phyloP scores from a whole-genome alignment of 768 basidiomycete species.

The Arthromyces matolae region DNA sequence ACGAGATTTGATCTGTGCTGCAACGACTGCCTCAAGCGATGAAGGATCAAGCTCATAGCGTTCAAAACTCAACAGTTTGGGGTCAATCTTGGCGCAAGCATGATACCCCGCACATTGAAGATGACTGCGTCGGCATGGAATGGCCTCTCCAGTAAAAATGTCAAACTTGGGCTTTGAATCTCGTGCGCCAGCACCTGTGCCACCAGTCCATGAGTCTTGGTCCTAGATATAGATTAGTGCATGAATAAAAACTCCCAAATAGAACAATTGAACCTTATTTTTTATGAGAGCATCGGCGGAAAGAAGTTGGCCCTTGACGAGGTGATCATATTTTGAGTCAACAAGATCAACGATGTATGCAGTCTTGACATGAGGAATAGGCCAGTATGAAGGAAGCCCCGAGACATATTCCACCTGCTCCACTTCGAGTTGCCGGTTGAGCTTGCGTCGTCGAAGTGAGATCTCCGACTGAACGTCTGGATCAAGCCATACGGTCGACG shows the following conservation, averaged over 20 bases:
- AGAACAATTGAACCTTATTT: slow-evolving; percentile 11
- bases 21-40: not conserved
- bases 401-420: slow-evolving; percentile 15
- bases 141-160: not conserved
- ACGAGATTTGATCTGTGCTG: not conserved
- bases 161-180: slow-evolving; percentile 2
- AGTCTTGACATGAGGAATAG: slow-evolving; percentile 9
- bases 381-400: slow-evolving; percentile 8
- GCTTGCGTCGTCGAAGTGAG: not conserved
- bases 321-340: slow-evolving; percentile 14
- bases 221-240: not conserved
- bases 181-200: not conserved
- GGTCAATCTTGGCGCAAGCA: slow-evolving; percentile 1
- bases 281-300: slow-evolving; percentile 18
- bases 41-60: slow-evolving; percentile 1
- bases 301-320: slow-evolving; percentile 6
- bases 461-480: not conserved
- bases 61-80: not conserved
- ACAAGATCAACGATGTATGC: slow-evolving; percentile 17
- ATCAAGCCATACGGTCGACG: not conserved
- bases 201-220: slow-evolving; percentile 4
- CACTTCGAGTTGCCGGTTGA: slow-evolving; percentile 5
- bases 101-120: slow-evolving; percentile 1
- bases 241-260: not conserved
- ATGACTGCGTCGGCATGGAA: not conserved